These are phyloP conservation scores for Tetradesmus lagerheimii DNA, from an alignment of 139 green algal species.

Conservation along the genomic window DNA sequence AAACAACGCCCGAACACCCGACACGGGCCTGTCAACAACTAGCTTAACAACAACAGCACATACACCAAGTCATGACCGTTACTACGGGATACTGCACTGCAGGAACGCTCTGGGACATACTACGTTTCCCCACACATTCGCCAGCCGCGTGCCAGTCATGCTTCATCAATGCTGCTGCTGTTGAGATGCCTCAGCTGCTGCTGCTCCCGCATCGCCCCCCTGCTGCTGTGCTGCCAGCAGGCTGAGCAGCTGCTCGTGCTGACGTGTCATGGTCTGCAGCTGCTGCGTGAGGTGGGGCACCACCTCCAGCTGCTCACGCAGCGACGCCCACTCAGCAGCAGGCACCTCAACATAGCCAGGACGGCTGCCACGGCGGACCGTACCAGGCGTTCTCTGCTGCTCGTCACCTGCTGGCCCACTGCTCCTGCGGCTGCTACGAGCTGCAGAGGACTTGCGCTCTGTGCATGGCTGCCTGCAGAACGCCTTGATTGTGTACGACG, in stretches of 20 bases:
- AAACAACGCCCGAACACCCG: too few species aligned
- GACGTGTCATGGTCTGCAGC: slow-evolving; percentile 38
- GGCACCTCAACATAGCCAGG: slow-evolving; percentile 18
- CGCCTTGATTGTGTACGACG: not conserved
- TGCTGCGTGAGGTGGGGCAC: slow-evolving; percentile 41
- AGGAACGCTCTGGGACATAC: too few species aligned
- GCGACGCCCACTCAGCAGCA: slow-evolving; percentile 16
- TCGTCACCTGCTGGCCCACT: too few species aligned
- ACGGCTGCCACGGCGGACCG: not conserved
- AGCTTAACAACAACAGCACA: too few species aligned
- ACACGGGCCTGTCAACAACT: too few species aligned
- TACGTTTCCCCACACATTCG: too few species aligned
- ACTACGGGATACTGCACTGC: too few species aligned
- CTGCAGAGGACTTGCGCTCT: too few species aligned
- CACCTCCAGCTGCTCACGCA: slow-evolving; percentile 38
- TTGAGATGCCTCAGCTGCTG: not conserved
- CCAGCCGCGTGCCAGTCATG: too few species aligned
- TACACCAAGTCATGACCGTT: too few species aligned
- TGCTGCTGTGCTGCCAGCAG: slow-evolving; percentile 38
- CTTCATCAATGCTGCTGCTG: not conserved
- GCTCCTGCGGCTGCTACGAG: too few species aligned
- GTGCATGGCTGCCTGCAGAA: not conserved
- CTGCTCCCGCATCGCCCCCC: not conserved
- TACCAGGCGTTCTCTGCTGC: not conserved
- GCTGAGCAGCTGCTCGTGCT: slow-evolving; percentile 42